phyloP scores from a whole-genome alignment of 176 grass and related monocot species.

The Carex scoparia region DNA sequence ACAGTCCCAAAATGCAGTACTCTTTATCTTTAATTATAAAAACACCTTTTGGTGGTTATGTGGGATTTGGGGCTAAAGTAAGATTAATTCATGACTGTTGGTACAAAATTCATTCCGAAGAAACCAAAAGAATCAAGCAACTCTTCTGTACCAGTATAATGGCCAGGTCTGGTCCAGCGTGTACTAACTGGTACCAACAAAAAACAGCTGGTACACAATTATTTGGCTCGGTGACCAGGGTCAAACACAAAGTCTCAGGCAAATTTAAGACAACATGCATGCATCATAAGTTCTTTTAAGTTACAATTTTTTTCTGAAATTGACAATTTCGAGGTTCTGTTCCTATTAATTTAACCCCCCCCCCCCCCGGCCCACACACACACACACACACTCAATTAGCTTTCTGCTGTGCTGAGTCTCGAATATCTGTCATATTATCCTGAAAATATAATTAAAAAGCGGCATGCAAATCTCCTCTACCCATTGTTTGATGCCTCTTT shows the following conservation, averaged over 20 bases:
- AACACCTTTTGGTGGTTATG: background rate
- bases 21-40: background rate
- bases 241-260: background rate
- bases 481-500: background rate
- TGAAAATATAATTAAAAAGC: background rate
- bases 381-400: background rate
- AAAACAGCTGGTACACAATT: background rate
- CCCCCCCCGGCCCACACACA: too few species aligned
- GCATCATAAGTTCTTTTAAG: background rate
- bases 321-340: background rate
- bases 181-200: background rate
- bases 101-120: background rate
- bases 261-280: conserved; percentile 1
- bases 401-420: background rate
- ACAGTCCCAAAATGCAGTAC: background rate
- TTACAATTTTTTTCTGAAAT: background rate
- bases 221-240: background rate
- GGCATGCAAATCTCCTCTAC: background rate
- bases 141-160: conserved; percentile 7
- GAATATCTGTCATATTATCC: background rate
- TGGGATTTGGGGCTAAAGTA: background rate
- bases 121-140: background rate
- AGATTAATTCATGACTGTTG: background rate
- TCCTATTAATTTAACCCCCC: background rate
- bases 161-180: background rate